Percentiles rank a stretch among this genome's conserved stretches.
Evolutionary conservation across 2,329 filamentous ascomycete species (phyloP).

Genomic region (Dothiorella sarmentorum): DNA sequence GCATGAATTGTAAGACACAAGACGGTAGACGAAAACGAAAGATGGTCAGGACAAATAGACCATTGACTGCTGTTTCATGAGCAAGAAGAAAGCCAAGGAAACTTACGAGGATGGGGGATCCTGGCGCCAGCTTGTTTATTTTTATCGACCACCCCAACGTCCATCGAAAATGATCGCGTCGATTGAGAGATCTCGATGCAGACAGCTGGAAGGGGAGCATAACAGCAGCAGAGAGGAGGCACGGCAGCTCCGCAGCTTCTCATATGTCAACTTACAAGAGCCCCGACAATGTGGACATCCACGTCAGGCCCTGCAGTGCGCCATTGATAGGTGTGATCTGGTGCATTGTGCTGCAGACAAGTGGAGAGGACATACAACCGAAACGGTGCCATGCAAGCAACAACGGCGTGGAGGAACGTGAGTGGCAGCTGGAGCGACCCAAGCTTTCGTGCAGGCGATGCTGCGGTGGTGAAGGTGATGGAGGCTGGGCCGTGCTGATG

Average conservation of each 20-base stretch:
- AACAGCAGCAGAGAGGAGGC: background rate
- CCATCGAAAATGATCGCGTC: background rate
- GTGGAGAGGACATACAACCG: background rate
- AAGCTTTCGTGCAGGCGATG: background rate
- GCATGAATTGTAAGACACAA: background rate
- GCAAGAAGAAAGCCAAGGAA: background rate
- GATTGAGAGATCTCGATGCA: conserved; percentile 2
- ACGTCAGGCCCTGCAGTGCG: conserved; percentile 6
- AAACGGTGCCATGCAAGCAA: background rate
- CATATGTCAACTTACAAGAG: background rate
- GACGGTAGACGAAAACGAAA: background rate
- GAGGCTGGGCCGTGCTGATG: no score
- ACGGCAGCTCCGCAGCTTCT: conserved; percentile 2
- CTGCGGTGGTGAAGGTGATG: no score
- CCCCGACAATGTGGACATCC: background rate
- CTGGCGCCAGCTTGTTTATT: conserved; percentile 3
- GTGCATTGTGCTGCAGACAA: background rate
- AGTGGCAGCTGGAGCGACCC: background rate
- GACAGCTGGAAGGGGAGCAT: background rate
- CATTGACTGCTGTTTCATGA: background rate
- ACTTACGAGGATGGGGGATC: background rate
- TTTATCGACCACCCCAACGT: conserved; percentile 1
- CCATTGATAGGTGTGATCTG: conserved; percentile 4
- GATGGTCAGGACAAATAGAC: background rate
- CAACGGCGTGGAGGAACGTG: conserved; percentile 1